Evolutionary conservation across 345 rosid genomes (phyloP).

Genomic region (Lagerstroemia speciosa): DNA sequence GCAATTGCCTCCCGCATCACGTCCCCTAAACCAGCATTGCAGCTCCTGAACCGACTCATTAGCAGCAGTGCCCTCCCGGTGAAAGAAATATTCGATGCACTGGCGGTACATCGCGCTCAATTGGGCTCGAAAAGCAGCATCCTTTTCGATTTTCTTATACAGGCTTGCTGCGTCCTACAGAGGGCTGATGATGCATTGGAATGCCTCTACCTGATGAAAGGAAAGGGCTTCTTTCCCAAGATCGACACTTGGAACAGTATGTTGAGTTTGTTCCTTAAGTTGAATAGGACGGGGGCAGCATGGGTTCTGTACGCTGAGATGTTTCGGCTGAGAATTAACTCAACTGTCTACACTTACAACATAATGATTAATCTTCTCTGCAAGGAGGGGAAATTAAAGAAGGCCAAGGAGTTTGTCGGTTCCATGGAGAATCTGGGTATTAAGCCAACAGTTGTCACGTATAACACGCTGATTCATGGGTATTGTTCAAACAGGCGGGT

Average conservation of each 20-base stretch:
- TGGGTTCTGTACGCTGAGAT: conserved; percentile 95
- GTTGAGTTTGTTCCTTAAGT: conserved; percentile 53
- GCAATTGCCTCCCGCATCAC: conserved; percentile 47
- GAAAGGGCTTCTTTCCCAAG: conserved; percentile 52
- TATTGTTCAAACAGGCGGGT: conserved; percentile 56
- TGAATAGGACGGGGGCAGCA: conserved; percentile 43
- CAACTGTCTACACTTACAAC: conserved; percentile 58
- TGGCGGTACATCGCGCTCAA: conserved; percentile 32
- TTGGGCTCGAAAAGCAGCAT: conserved; percentile 37
- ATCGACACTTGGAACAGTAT: conserved; percentile 60
- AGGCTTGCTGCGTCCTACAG: conserved; percentile 57
- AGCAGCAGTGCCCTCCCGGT: conserved; percentile 14
- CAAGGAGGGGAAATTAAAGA: conserved; percentile 38
- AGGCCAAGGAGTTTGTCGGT: conserved; percentile 34
- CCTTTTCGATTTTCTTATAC: conserved; percentile 50
- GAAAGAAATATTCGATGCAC: conserved; percentile 39
- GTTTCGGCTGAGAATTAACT: conserved; percentile 73
- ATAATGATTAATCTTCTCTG: conserved; percentile 89
- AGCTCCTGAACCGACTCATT: conserved; percentile 39
- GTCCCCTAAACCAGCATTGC: conserved; percentile 46
- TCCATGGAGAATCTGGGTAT: conserved; percentile 59
- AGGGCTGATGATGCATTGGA: conserved; percentile 50
- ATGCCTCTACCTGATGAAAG: conserved; percentile 63
- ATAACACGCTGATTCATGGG: conserved; percentile 74
- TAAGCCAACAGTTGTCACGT: conserved; percentile 62